These are phyloP conservation scores for Globisporangium paroecandrum DNA, from an alignment of 352 stramenopile species.

Conservation along the genomic window DNA sequence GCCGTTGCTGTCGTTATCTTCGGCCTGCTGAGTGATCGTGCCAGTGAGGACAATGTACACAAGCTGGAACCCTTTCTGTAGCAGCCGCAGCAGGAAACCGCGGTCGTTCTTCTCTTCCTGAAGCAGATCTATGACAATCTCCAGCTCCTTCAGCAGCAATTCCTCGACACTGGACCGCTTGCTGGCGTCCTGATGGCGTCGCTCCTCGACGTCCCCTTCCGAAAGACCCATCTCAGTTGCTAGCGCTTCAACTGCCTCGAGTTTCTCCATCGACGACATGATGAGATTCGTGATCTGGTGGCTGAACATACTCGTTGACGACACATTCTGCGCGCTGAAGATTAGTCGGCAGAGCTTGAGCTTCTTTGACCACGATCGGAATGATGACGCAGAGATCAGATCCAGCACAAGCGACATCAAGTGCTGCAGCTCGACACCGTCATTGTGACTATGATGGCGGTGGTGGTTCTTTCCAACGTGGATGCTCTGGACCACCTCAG, in stretches of 20 bases:
- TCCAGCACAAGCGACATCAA: slow-evolving; percentile 67
- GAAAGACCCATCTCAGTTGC: slow-evolving; percentile 60
- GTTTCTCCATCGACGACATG: slow-evolving; percentile 39
- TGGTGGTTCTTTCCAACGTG: background rate
- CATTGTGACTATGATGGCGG: background rate
- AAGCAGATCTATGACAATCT: slow-evolving; percentile 66
- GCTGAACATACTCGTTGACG: slow-evolving; percentile 25
- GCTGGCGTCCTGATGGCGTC: slow-evolving; percentile 28
- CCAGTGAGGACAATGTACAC: slow-evolving; percentile 23
- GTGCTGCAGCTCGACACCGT: slow-evolving; percentile 34
- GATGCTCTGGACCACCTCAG: slow-evolving; percentile 32
- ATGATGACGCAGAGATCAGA: slow-evolving; percentile 57
- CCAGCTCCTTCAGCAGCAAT: slow-evolving; percentile 55
- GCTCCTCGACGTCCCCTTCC: slow-evolving; percentile 52
- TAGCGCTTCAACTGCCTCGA: slow-evolving; percentile 54
- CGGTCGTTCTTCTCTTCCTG: slow-evolving; percentile 53
- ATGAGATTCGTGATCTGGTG: slow-evolving; percentile 53
- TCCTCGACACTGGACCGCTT: slow-evolving; percentile 33
- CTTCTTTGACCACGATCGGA: slow-evolving; percentile 62
- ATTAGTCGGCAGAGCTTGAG: slow-evolving; percentile 34
- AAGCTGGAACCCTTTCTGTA: slow-evolving; percentile 61
- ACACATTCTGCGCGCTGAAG: slow-evolving; percentile 27
- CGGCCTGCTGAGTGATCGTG: background rate
- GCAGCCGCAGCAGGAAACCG: slow-evolving; percentile 45
- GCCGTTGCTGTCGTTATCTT: background rate